Conservation (phyloP, 1,284 basidiomycete genomes). For the Lignosus rhinocerotis region DNA sequence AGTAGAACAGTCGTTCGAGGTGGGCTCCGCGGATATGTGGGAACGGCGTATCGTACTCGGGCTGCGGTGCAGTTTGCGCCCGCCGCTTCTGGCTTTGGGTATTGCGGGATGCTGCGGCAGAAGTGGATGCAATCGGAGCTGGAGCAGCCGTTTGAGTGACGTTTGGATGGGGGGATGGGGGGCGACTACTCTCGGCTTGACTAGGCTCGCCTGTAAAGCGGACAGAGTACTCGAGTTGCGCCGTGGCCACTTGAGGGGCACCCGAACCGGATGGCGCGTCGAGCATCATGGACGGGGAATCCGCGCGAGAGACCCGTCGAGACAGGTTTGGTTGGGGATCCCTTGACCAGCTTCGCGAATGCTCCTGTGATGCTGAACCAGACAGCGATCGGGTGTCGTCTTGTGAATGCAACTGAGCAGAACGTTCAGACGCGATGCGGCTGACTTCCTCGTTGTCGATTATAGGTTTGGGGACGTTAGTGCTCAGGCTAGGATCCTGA, state of each 20-base stretch:
- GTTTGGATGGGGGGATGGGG: conserved; percentile 8
- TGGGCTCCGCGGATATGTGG: conserved; percentile 77
- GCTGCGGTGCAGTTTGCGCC: conserved; percentile 4
- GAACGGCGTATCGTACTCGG: conserved; percentile 54
- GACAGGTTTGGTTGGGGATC: conserved; percentile 8
- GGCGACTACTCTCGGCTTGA: conserved; percentile 9
- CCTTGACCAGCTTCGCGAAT: conserved; percentile 15
- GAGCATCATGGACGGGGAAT: conserved; percentile 13
- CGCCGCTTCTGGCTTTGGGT: conserved; percentile 11
- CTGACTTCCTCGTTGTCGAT: conserved; percentile 52
- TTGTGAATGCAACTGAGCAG: conserved; percentile 28
- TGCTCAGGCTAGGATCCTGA: conserved; percentile 15
- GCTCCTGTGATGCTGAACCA: conserved; percentile 20
- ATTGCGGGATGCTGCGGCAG: conserved; percentile 30
- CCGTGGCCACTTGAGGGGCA: neutral
- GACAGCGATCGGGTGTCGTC: conserved; percentile 22
- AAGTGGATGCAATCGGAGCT: conserved; percentile 32
- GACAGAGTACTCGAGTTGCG: conserved; percentile 8
- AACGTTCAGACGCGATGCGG: conserved; percentile 52
- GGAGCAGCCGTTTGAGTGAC: conserved; percentile 1
- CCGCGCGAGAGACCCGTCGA: conserved; percentile 4
- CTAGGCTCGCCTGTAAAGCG: conserved; percentile 7
- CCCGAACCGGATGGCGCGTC: conserved; percentile 6
- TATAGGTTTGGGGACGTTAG: conserved; percentile 33
- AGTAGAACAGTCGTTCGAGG: conserved; percentile 80